Conservation (phyloP, 2,329 filamentous ascomycete genomes). For the Colletotrichum karsti region DNA sequence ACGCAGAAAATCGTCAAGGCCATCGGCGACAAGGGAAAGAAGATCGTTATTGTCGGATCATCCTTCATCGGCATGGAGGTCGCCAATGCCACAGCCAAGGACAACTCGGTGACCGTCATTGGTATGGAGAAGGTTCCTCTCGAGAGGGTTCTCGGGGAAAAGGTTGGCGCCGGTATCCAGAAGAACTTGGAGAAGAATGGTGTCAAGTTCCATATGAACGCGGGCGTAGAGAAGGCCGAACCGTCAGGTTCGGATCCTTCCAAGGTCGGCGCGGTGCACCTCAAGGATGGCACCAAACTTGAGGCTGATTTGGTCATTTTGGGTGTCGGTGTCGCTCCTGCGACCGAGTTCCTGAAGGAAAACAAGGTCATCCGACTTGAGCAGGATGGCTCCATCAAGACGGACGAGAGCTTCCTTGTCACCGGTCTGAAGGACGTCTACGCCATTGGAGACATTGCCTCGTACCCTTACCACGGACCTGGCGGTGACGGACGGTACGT, state of each 20-base stretch:
- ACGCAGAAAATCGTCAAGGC: constrained; percentile 80
- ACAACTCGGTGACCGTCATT: constrained; percentile 85
- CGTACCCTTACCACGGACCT: constrained; percentile 92
- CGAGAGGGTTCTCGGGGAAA: constrained; percentile 83
- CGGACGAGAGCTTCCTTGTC: constrained; percentile 82
- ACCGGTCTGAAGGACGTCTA: constrained; percentile 83
- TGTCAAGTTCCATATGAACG: constrained; percentile 86
- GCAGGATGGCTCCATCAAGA: constrained; percentile 85
- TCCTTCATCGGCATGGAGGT: constrained; percentile 99
- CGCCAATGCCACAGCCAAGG: constrained; percentile 82
- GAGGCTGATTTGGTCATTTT: constrained; percentile 91
- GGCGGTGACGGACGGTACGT: constrained; percentile 77
- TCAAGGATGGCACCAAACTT: constrained; percentile 87
- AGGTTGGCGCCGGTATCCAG: constrained; percentile 84
- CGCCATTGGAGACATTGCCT: constrained; percentile 94
- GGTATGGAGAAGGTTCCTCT: constrained; percentile 90
- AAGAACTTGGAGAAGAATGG: constrained; percentile 83
- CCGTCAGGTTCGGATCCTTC: constrained; percentile 72
- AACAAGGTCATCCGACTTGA: constrained; percentile 77
- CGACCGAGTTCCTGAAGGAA: constrained; percentile 82
- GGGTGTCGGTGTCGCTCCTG: constrained; percentile 87
- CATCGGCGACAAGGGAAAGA: constrained; percentile 86
- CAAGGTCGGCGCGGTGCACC: constrained; percentile 80
- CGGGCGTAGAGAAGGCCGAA: constrained; percentile 83
- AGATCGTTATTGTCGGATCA: constrained; percentile 89